Conservation (phyloP, 495 filamentous ascomycete genomes). For the Aspergillus sclerotioniger region DNA sequence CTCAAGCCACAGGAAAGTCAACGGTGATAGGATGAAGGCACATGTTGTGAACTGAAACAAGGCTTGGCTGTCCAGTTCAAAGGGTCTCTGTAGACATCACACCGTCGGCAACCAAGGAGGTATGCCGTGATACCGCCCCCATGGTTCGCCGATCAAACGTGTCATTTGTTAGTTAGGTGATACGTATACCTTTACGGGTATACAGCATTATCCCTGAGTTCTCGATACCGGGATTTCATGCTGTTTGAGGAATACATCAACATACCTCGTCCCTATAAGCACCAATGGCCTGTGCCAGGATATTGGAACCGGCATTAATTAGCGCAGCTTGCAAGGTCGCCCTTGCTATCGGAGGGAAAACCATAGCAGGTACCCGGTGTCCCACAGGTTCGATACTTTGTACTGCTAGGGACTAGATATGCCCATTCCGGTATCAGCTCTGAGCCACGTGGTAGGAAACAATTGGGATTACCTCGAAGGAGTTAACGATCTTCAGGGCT, state of each 20-base stretch:
- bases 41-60: slow-evolving; percentile 74
- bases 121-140: neutral
- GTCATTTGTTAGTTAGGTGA: slow-evolving; percentile 3
- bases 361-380: slow-evolving; percentile 17
- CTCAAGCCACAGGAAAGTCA: slow-evolving; percentile 76
- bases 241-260: neutral
- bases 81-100: slow-evolving; percentile 21
- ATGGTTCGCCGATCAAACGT: slow-evolving; percentile 10
- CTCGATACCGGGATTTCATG: neutral
- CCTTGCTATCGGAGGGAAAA: slow-evolving; percentile 52
- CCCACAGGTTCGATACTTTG: neutral
- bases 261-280: slow-evolving; percentile 60
- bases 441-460: neutral
- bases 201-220: neutral
- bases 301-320: slow-evolving; percentile 68
- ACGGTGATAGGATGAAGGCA: slow-evolving; percentile 65
- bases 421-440: neutral
- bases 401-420: neutral
- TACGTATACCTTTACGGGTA: neutral
- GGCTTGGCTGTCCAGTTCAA: slow-evolving; percentile 53
- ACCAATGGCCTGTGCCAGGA: slow-evolving; percentile 71
- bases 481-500: neutral
- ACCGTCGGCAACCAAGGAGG: slow-evolving; percentile 7
- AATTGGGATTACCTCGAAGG: neutral
- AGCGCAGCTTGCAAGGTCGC: slow-evolving; percentile 66